Evolutionary conservation across 2,329 filamentous ascomycete genomes (phyloP).

Genomic region (Fusarium sp.): DNA sequence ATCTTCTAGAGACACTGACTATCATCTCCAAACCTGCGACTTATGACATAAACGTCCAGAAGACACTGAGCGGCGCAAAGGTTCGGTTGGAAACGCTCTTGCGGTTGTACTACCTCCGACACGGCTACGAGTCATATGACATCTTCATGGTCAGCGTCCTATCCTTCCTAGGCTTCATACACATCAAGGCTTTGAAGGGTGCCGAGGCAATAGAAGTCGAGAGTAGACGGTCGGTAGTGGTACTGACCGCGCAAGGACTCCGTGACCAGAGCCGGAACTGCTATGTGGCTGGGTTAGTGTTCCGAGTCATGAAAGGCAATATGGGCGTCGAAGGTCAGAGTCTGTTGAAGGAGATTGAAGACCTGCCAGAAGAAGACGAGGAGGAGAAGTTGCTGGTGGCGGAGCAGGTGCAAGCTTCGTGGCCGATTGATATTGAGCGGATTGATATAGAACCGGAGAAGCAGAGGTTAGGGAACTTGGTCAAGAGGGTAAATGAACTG

Average conservation of each 20-base stretch:
- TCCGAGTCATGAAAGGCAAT: background rate
- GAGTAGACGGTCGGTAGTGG: background rate
- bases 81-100: background rate
- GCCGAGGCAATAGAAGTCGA: background rate
- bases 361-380: background rate
- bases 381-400: background rate
- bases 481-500: background rate
- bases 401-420: background rate
- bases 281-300: background rate
- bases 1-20: background rate
- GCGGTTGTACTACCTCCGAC: background rate
- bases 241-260: background rate
- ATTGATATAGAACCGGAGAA: background rate
- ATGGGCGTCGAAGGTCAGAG: rapidly evolving
- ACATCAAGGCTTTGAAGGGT: rapidly evolving
- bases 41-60: background rate
- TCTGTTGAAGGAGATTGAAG: background rate
- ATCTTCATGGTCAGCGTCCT: rapidly evolving
- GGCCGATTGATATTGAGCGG: background rate
- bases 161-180: background rate
- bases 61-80: background rate
- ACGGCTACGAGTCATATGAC: background rate
- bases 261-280: background rate
- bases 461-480: background rate
- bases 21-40: background rate